Evolutionary conservation across 192 early-diverging fungal genomes (phyloP).

Genomic region (Gamsiella multidivaricata): DNA sequence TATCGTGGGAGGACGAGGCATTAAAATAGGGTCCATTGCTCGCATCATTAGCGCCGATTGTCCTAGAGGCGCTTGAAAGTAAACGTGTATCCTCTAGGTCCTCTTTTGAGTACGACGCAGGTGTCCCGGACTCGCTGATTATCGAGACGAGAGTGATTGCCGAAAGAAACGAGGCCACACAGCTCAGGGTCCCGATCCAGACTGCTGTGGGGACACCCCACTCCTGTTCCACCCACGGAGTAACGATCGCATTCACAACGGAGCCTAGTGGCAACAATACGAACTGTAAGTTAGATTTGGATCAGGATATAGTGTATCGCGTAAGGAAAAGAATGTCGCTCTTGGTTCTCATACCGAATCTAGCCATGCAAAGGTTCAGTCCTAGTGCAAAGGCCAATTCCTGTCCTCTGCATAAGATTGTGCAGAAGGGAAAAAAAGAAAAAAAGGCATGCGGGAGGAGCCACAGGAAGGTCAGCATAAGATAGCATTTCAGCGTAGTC

Average conservation of each 20-base stretch:
- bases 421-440: not conserved
- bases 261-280: slow-evolving; percentile 11
- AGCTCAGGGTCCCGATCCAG: slow-evolving; percentile 44
- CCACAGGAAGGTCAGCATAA: no score
- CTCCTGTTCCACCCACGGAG: slow-evolving; percentile 42
- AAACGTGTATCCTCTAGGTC: slow-evolving; percentile 3
- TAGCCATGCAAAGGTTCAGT: slow-evolving; percentile 44
- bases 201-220: slow-evolving; percentile 46
- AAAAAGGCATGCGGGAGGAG: slow-evolving; percentile 9
- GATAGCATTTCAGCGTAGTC: no score
- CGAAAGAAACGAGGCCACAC: slow-evolving; percentile 34
- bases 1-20: not conserved
- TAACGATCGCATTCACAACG: slow-evolving; percentile 40
- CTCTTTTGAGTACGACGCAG: not conserved
- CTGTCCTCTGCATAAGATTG: slow-evolving; percentile 28
- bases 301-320: no score
- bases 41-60: not conserved
- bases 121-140: not conserved
- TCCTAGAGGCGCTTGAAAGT: not conserved
- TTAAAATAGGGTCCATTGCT: not conserved
- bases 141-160: slow-evolving; percentile 15
- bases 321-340: not conserved
- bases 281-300: no score
- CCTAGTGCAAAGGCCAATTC: slow-evolving; percentile 48
- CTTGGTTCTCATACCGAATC: slow-evolving; percentile 26